phyloP scores from a whole-genome alignment of 208 protist genomes.

The Porcisia deanei region DNA sequence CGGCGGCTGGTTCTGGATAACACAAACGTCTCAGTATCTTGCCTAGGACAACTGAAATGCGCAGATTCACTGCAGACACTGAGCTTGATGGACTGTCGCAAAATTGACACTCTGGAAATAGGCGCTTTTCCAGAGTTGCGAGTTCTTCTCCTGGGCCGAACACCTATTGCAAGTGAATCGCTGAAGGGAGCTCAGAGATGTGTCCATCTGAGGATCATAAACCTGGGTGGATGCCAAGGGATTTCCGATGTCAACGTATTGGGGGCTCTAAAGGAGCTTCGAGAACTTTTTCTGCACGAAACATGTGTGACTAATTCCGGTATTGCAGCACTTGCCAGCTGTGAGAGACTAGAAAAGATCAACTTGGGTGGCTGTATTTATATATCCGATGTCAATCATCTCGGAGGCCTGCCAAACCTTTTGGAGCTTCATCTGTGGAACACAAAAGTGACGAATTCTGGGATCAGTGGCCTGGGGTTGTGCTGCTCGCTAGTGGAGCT shows the following conservation, averaged over 20 bases:
- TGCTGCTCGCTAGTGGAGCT: slow-evolving; percentile 47
- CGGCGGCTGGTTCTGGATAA: slow-evolving; percentile 18
- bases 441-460: slow-evolving; percentile 44
- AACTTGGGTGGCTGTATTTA: slow-evolving; percentile 44
- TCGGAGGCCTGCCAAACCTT: slow-evolving; percentile 27
- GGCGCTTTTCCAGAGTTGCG: slow-evolving; percentile 14
- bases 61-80: slow-evolving; percentile 3
- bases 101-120: slow-evolving; percentile 10
- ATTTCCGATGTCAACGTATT: slow-evolving; percentile 15
- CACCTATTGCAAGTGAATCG: slow-evolving; percentile 3
- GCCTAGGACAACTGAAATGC: slow-evolving; percentile 6
- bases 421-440: slow-evolving; percentile 62
- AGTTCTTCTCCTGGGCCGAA: slow-evolving; percentile 13
- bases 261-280: slow-evolving; percentile 14
- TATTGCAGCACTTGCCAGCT: slow-evolving; percentile 30
- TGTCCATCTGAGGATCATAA: slow-evolving; percentile 13
- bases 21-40: slow-evolving; percentile 5
- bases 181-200: slow-evolving; percentile 13
- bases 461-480: slow-evolving; percentile 32
- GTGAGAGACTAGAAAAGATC: slow-evolving; percentile 42
- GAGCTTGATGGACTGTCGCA: slow-evolving; percentile 23
- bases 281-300: slow-evolving; percentile 51
- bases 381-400: slow-evolving; percentile 55
- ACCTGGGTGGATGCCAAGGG: slow-evolving; percentile 17
- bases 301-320: slow-evolving; percentile 37